Base-by-base conservation (phyloP, 345 rosid genomes). In the Barbarea vulgaris region DNA sequence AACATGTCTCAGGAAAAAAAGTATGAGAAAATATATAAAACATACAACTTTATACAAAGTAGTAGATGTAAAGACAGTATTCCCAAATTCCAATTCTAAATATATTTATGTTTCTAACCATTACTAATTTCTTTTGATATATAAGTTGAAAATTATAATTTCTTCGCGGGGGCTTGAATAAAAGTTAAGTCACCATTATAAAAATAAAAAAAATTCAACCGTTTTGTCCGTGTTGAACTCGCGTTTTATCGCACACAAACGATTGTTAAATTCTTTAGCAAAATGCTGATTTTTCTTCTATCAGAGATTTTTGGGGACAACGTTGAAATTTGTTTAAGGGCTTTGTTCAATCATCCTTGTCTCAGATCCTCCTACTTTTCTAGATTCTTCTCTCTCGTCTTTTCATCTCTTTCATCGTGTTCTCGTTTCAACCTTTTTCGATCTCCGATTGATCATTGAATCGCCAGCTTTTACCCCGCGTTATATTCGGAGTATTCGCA, bases 221-320 rank as follows among this genome's bases (percentile, higher is more conserved):
- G 87, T 83, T 82, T 62, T 63, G 75, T 73, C 85, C 92, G 88
- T 80, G 90, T 86, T 33, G 66, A 80, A 74, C 81, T 85, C 87
- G 89, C 87, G 88, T 84, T 61, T 69, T 58, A 25, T 59, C 67
- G 77, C 73, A 66, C 82, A 72, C 78, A 33, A 77, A 68, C 58
- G 41, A 69, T 60, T 64, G 28, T 51, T 75, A 51, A 44, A 44
- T 33, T 11, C 4, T 7, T 57, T 1, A 19, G 37, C 28, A 33
- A 64, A 70, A 71, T 70, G 76, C 71, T n/a, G 80, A 54, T 69
- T 33, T 60, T 60, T 22, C 51, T 46, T 61, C 34, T 56, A 59
- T 36, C 41, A 60, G 55, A 54, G 42, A 37, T 47, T 67, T 48
- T 28, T 47, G 48, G 19, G 39, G 36, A 4, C 53, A 27, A 25